These are phyloP conservation scores for Rhynchosporium secalis DNA, from an alignment of 2,329 filamentous ascomycete genomes.

Conservation along the genomic window DNA sequence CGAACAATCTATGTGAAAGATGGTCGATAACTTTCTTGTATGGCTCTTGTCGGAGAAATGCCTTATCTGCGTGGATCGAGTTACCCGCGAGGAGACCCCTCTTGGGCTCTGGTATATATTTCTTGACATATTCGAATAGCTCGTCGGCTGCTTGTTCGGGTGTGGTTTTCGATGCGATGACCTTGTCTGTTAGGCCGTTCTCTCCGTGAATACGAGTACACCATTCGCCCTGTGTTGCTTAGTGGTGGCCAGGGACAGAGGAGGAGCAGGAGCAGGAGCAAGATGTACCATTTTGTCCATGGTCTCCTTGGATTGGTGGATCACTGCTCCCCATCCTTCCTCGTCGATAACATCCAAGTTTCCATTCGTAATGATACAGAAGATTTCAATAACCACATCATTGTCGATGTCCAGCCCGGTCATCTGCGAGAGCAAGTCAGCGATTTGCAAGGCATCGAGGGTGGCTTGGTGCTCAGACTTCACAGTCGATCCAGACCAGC, in stretches of 20 bases:
- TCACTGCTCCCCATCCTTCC: slow-evolving; percentile 74
- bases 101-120: slow-evolving; percentile 64
- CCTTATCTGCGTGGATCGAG: slow-evolving; percentile 85
- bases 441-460: background rate
- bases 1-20: slow-evolving; percentile 86
- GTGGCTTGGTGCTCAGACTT: slow-evolving; percentile 30
- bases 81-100: slow-evolving; percentile 83
- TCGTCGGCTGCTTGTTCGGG: slow-evolving; percentile 66
- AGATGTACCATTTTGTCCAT: slow-evolving; percentile 66
- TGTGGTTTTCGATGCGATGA: slow-evolving; percentile 71
- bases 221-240: slow-evolving; percentile 66
- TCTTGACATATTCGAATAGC: slow-evolving; percentile 76
- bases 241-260: slow-evolving; percentile 10
- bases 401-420: slow-evolving; percentile 77
- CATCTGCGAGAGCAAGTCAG: slow-evolving; percentile 62
- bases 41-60: slow-evolving; percentile 73
- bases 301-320: slow-evolving; percentile 70
- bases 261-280: background rate
- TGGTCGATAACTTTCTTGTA: slow-evolving; percentile 73
- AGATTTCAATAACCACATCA: slow-evolving; percentile 88
- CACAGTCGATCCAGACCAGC: slow-evolving; percentile 41
- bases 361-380: slow-evolving; percentile 85
- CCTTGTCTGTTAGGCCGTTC: slow-evolving; percentile 78
- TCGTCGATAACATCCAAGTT: slow-evolving; percentile 75
- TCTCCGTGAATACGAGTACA: slow-evolving; percentile 76